Conservation (phyloP, 73 alveolate genomes). For the Tetrahymena thermophila region DNA sequence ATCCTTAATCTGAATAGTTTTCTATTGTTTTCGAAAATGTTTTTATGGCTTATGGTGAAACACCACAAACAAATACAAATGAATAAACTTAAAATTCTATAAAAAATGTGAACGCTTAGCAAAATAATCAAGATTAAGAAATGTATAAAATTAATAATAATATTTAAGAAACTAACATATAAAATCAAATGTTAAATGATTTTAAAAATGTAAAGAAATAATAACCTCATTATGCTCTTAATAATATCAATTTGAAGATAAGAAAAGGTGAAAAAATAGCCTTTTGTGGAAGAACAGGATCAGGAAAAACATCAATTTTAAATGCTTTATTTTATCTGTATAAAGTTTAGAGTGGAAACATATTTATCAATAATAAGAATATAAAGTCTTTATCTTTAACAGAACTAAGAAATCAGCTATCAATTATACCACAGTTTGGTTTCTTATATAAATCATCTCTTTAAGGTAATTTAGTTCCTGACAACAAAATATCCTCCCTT, state of each 20-base stretch:
- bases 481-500: slow-evolving; percentile 40
- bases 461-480: slow-evolving; percentile 80
- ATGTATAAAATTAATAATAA: too few species aligned
- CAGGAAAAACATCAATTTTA: slow-evolving; percentile 79
- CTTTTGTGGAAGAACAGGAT: slow-evolving; percentile 86
- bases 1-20: background rate
- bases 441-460: slow-evolving; percentile 58
- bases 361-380: slow-evolving; percentile 54
- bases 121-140: too few species aligned
- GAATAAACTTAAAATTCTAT: too few species aligned
- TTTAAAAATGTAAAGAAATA: too few species aligned
- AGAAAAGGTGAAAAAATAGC: slow-evolving; percentile 62
- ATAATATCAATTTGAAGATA: slow-evolving; percentile 6
- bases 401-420: slow-evolving; percentile 56
- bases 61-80: background rate
- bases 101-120: too few species aligned
- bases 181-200: background rate
- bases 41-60: slow-evolving; percentile 26
- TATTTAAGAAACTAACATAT: background rate
- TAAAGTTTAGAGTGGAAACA: slow-evolving; percentile 45
- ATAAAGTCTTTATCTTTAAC: slow-evolving; percentile 33
- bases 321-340: slow-evolving; percentile 61
- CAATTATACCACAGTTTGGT: slow-evolving; percentile 74
- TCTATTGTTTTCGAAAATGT: slow-evolving; percentile 35
- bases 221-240: slow-evolving; percentile 6